These are phyloP conservation scores for Pseudocohnilembus persalinus DNA, from an alignment of 169 alveolate species.

Conservation along the genomic window DNA sequence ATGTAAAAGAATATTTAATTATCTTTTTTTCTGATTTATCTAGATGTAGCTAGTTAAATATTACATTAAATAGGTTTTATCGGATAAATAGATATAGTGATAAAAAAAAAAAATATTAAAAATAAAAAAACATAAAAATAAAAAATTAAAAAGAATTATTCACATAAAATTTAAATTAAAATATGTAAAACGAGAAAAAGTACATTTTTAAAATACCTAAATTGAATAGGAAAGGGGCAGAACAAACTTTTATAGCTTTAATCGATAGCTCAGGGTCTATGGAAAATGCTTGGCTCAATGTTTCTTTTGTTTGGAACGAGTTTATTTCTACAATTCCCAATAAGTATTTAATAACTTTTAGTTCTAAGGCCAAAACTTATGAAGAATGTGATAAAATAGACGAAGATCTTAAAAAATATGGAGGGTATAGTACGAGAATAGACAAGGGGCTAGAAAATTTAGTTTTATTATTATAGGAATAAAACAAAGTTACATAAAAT, in stretches of 20 bases:
- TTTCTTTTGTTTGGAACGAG: constrained; percentile 13
- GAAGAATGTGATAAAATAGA: background rate
- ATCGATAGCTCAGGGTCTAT: constrained; percentile 46
- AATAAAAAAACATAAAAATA: too few species aligned
- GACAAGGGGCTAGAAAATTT: constrained; percentile 13
- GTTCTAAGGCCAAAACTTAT: background rate
- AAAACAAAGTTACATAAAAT: constrained; percentile 8
- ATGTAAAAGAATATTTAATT: too few species aligned
- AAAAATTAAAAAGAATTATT: too few species aligned
- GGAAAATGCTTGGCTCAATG: constrained; percentile 30
- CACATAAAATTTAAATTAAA: too few species aligned
- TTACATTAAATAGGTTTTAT: too few species aligned
- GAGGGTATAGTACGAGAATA: constrained; percentile 16
- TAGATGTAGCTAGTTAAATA: too few species aligned
- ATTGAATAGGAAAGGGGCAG: too few species aligned
- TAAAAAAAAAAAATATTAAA: too few species aligned
- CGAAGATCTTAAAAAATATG: background rate
- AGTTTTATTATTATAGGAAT: constrained; percentile 7
- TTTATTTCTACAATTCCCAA: background rate
- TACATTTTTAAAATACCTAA: too few species aligned
- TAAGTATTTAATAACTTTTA: constrained; percentile 10
- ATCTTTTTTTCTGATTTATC: too few species aligned
- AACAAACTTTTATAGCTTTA: background rate
- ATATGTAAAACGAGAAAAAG: too few species aligned
- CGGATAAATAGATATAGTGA: too few species aligned